Conservation (phyloP, 2,329 filamentous ascomycete genomes). For the Cytospora piceicola region DNA sequence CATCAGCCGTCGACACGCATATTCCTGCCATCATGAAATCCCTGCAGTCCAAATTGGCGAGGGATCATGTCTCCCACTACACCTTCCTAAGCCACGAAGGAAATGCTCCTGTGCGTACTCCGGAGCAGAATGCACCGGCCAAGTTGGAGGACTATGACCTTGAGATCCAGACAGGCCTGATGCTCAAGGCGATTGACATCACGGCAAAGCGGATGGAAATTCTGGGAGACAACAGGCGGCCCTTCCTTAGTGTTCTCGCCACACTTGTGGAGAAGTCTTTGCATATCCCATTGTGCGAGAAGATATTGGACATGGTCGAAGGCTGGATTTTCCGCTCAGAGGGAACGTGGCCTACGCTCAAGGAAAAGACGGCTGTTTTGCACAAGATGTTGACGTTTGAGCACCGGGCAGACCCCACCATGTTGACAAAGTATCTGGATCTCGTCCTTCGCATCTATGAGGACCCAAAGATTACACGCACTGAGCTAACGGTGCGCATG, state of each 20-base stretch:
- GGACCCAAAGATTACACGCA: constrained; percentile 91
- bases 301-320: constrained; percentile 92
- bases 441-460: constrained; percentile 98
- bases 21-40: constrained; percentile 90
- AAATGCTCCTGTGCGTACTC: constrained; percentile 47
- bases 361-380: constrained; percentile 98
- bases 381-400: constrained; percentile 99
- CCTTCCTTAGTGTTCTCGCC: constrained; percentile 92
- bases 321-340: constrained; percentile 95
- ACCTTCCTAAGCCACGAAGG: constrained; percentile 57
- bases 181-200: constrained; percentile 94
- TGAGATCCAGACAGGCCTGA: constrained; percentile 86
- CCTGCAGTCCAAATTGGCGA: constrained; percentile 86
- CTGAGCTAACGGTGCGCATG: constrained; percentile 93
- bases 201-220: constrained; percentile 91
- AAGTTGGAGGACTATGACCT: constrained; percentile 76
- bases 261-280: constrained; percentile 94
- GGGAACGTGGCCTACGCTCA: constrained; percentile 94
- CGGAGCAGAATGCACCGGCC: constrained; percentile 59
- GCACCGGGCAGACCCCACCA: constrained; percentile 76
- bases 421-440: constrained; percentile 91
- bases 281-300: constrained; percentile 84
- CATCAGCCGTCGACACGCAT: constrained; percentile 86
- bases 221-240: constrained; percentile 85
- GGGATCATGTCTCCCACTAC: constrained; percentile 87